A percentile compares a stretch with the other conserved stretches of the same genome.
These are phyloP conservation scores for Nakazawaea wyomingensis DNA, from an alignment of 805 yeast genomes.

Conservation along the genomic window DNA sequence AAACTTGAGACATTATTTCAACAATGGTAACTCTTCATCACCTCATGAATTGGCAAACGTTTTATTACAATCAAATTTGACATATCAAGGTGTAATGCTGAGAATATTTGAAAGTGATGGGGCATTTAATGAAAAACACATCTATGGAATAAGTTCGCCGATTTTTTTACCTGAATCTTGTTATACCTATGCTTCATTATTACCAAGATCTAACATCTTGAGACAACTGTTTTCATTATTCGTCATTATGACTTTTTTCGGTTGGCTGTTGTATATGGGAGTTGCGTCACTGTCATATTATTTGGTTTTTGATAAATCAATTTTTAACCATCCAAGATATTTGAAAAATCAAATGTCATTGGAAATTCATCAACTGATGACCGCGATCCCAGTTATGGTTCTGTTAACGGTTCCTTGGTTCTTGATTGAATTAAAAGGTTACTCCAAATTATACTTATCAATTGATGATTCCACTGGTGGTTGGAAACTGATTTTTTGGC, in stretches of 20 bases:
- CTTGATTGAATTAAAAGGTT: slow-evolving; percentile 75
- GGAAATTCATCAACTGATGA: slow-evolving; percentile 73
- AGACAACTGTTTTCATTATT: slow-evolving; percentile 70
- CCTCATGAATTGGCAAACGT: slow-evolving; percentile 7
- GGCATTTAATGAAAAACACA: background rate
- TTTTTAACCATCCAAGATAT: slow-evolving; percentile 93
- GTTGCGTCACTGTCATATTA: slow-evolving; percentile 75
- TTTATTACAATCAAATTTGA: background rate
- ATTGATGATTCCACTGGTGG: slow-evolving; percentile 62
- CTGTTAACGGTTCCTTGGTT: slow-evolving; percentile 87
- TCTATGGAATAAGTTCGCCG: slow-evolving; percentile 44
- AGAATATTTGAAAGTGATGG: slow-evolving; percentile 11
- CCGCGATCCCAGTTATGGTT: slow-evolving; percentile 90
- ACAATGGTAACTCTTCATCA: slow-evolving; percentile 15
- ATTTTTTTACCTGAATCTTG: slow-evolving; percentile 50
- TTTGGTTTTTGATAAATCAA: slow-evolving; percentile 79
- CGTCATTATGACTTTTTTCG: slow-evolving; percentile 70
- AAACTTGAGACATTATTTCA: slow-evolving; percentile 19
- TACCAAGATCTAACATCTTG: slow-evolving; percentile 65
- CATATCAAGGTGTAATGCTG: slow-evolving; percentile 12
- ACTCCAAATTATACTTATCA: slow-evolving; percentile 69
- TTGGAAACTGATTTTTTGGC: slow-evolving; percentile 56
- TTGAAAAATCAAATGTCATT: slow-evolving; percentile 86
- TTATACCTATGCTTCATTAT: slow-evolving; percentile 58
- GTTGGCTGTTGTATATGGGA: slow-evolving; percentile 73